Evolutionary conservation across 306 rosid genomes (phyloP), one percentile per base, ranked within the genome.

Genomic region (Cicer pinnatifidum): DNA sequence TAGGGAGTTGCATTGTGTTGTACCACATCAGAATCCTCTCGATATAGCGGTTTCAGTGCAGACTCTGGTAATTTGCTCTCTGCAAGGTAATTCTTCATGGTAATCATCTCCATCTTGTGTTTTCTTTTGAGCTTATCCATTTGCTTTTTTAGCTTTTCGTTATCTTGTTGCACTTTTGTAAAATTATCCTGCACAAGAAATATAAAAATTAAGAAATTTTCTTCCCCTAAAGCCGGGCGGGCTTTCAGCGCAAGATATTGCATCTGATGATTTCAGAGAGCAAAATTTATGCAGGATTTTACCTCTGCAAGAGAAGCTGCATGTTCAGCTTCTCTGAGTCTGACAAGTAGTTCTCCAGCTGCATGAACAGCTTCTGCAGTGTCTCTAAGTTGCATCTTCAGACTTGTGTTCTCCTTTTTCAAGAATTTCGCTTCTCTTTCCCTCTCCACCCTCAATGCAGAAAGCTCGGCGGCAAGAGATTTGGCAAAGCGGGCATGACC

Each of bases 311-410:
- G 62, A 54, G 97, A 88, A 35, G 87, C 88, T 59, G 93, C 84
- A 39, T 95, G 86, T 69, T 91, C 99, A 38, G 99, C 93, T 85
- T 95, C 97, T 85, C 97, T 86, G 33, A 91, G 96, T 86, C 99
- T 78, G 37, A 88, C 97, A 61, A 95, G 99, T 20, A 95, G 88
- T 79, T 88, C 99, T 68, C 97, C 99, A 39, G 99, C 99, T 28
- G 97, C 97, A 81, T 95, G 99, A 67, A 95, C 99, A 58, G 97
- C 99, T 84, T 91, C 99, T 65, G 97, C 99, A 54, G 97, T 95
- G 85, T 95, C 97, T 80, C 97, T 82, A 20, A 91, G 97, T 82
- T 91, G 97, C 82, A 84, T 63, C 78, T 85, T 95, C 46, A 95
- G 96, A 86, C 85, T 89, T 75, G 58, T 83, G 85, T 94, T 94